phyloP scores from a whole-genome alignment of 1,284 basidiomycete genomes.

The Apiotrichum porosum region DNA sequence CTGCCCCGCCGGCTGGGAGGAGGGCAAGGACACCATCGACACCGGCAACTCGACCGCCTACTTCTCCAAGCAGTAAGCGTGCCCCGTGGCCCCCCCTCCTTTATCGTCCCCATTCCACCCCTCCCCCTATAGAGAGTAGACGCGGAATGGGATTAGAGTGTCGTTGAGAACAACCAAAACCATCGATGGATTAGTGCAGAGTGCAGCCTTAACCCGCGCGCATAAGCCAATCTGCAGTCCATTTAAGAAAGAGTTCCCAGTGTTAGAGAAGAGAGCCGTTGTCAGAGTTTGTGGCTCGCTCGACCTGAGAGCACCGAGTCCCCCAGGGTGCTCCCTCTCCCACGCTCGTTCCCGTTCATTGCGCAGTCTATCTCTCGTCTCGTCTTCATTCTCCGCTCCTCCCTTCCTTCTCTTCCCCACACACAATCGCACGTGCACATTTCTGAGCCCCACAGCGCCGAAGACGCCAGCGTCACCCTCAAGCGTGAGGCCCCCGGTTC shows the following conservation, averaged over 20 bases:
- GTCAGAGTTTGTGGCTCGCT: not conserved
- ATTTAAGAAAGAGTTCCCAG: not conserved
- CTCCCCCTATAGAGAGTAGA: not conserved
- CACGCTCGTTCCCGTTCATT: not conserved
- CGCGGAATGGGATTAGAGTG: not conserved
- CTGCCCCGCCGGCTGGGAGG: constrained; percentile 78
- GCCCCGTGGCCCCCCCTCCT: not conserved
- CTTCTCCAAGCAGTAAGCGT: constrained; percentile 54
- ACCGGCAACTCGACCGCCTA: constrained; percentile 63
- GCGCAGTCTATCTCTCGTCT: not conserved
- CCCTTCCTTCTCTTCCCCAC: not conserved
- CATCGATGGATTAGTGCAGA: constrained; percentile 1
- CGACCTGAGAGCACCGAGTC: too few relatives aligned
- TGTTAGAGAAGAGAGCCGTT: not conserved
- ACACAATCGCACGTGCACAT: not conserved
- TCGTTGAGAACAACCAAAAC: not conserved
- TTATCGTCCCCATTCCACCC: not conserved
- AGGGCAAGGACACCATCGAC: constrained; percentile 41
- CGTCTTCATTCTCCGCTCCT: not conserved
- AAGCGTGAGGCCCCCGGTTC: constrained; percentile 20
- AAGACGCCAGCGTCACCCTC: constrained; percentile 4
- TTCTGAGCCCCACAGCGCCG: constrained; percentile 1
- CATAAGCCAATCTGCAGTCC: not conserved
- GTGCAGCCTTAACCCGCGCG: not conserved
- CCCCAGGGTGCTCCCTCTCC: not conserved